Evolutionary conservation across 768 basidiomycete species (phyloP), one percentile per base, ranked within the genome.

Genomic region (Boletus sp.): DNA sequence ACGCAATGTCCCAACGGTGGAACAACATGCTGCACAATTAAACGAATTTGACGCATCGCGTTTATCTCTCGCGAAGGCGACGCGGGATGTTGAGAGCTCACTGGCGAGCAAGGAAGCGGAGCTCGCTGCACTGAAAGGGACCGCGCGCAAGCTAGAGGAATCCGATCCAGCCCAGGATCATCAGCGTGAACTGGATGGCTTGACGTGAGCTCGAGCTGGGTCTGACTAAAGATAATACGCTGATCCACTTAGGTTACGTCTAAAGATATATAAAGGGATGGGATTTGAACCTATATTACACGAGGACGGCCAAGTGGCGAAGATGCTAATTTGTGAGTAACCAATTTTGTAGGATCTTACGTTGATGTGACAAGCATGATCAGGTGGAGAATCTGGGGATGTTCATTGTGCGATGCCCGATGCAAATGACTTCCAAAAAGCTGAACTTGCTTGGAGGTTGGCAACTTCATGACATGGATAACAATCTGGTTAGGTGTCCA

Each of bases 151-250:
- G 41, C 68, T 90, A 57, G 89, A 92, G 66, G 78, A 78, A 41
- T 84, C 81, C 50, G 90, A 92, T 69, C 86, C 89, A 20, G 86
- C 89, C 7, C 70, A 78, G 18, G 88, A 90, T 58, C 89, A 90
- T 60, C 83, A 82, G 57, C 80, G 77, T 47, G 84, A 89, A 50
- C 71, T 92, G 37, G 86, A 89, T 64, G 83, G 86, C 18, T 83
- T 82, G 44, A 73, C 80, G 90, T 91, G 73, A 67, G 88, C 64
- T 48, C 42, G 41, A 39, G 33, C 17, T 41, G 3, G 6, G 42
- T 29, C 37, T 40, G 50, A 24, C n/a, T 10, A n/a, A 33, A 20
- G 14, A 59, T 20, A 48, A 50, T 41, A 30, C 37, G 11, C 54
- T 61, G 40, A 60, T 37, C 15, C 11, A 47, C 28, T 40, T 58